Evolutionary conservation across 2,329 filamentous ascomycete species (phyloP), one percentile per base, ranked within the genome.

Genomic region (Cercospora zeina): DNA sequence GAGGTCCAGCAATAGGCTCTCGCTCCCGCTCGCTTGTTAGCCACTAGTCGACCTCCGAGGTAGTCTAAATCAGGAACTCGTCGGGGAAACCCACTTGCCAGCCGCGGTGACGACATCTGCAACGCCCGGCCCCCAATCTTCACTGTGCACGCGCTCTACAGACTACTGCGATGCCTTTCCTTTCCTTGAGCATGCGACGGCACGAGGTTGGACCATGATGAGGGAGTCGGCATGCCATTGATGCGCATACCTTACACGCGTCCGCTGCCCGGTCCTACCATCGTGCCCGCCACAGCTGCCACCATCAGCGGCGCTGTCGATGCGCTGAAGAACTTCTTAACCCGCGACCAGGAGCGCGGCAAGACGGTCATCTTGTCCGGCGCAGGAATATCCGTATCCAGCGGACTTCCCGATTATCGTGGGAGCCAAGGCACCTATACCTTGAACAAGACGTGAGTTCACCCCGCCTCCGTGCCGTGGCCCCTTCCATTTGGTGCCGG

Each of bases 201-300:
- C 30, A 31, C 24, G 53, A 62, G 51, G 30, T 16, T 34, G 24
- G 24, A 33, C 14, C n/a, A 34, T 58, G 45, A 50, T 19, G 45
- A 31, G 56, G 16, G 31, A 37, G 56, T 37, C 56, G 56, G 60
- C 51, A 72, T 71, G 69, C 69, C 68, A 55, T 84, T 91, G 62
- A 88, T 96, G 79, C 88, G 92, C 69, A 96, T 97, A 71, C 93
- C 93, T 62, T 97, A 93, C 75, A 96, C 91, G 72, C 87, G 90
- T 67, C 87, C 90, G 45, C 83, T 97, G 59, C 87, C 93, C 24
- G 80, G 87, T 27, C 89, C 93, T 2, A 84, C 82, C 57, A 87
- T 95, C 73, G 83, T 91, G 63, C 95, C 95, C 3, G 76, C 82
- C 53, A 86, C 84, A 64, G 93, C 93, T 54, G 82, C 81, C 51